Conservation (phyloP, 2,329 filamentous ascomycete species). For the Chaetothyriales sp. region DNA sequence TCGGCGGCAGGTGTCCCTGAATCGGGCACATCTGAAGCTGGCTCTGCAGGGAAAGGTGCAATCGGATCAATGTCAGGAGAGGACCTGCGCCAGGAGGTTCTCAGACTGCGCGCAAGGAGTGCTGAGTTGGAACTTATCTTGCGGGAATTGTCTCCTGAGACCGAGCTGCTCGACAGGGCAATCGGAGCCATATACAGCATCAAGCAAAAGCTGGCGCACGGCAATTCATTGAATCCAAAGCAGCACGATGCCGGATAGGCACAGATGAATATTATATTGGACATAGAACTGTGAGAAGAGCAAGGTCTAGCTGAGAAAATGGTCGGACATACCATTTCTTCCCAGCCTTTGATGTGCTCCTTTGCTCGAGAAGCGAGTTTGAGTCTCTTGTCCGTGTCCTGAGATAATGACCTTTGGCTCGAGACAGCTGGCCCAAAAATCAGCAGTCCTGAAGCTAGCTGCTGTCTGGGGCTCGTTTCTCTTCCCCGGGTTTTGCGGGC, state of each 20-base stretch:
- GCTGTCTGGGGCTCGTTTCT: too few species aligned
- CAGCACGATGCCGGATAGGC: neutral
- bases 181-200: constrained; percentile 22
- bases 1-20: neutral
- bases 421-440: too few species aligned
- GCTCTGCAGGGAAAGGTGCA: neutral
- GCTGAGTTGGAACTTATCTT: constrained; percentile 12
- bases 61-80: constrained; percentile 12
- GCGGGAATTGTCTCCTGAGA: constrained; percentile 11
- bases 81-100: constrained; percentile 14
- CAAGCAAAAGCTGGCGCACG: constrained; percentile 12
- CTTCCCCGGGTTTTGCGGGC: too few species aligned
- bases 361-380: too few species aligned
- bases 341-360: too few species aligned
- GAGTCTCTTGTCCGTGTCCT: neutral
- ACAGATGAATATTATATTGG: neutral
- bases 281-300: neutral
- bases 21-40: neutral
- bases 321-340: neutral
- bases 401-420: too few species aligned
- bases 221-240: neutral
- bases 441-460: too few species aligned
- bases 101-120: constrained; percentile 11
- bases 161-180: constrained; percentile 10
- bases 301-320: neutral